Conservation (phyloP, 2,329 filamentous ascomycete genomes). For the Orbilia ellipsospora region DNA sequence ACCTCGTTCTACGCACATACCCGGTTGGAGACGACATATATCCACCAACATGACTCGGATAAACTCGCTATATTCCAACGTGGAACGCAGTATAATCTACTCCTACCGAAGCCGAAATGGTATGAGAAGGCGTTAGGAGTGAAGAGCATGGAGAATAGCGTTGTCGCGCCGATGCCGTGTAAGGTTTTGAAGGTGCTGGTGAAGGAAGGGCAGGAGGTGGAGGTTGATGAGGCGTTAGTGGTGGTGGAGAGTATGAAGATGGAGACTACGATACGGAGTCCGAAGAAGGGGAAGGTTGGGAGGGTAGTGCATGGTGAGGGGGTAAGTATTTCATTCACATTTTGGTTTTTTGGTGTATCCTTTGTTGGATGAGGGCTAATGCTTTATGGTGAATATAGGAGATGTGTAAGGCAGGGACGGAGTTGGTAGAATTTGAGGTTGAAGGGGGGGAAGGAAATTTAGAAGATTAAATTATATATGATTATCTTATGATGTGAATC, state of each 20-base stretch:
- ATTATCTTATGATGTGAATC: too few relatives aligned
- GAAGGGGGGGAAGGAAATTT: slow-evolving; percentile 3
- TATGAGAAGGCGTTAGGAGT: slow-evolving; percentile 83
- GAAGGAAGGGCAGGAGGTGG: slow-evolving; percentile 80
- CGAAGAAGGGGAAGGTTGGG: slow-evolving; percentile 65
- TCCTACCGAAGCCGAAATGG: slow-evolving; percentile 75
- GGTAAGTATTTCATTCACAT: slow-evolving; percentile 59
- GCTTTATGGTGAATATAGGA: slow-evolving; percentile 29
- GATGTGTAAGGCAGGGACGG: slow-evolving; percentile 53
- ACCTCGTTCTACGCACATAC: slow-evolving; percentile 84
- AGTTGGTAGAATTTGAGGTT: slow-evolving; percentile 49
- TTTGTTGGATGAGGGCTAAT: slow-evolving; percentile 5
- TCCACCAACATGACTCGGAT: slow-evolving; percentile 68
- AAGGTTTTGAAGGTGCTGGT: slow-evolving; percentile 94
- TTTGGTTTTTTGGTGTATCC: not conserved
- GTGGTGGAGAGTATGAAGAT: slow-evolving; percentile 72
- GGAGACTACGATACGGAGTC: slow-evolving; percentile 69
- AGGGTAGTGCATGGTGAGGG: slow-evolving; percentile 67
- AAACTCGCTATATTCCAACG: slow-evolving; percentile 81
- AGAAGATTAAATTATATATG: too few relatives aligned
- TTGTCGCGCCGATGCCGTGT: slow-evolving; percentile 95
- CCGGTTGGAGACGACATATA: slow-evolving; percentile 80
- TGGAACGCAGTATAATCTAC: slow-evolving; percentile 70
- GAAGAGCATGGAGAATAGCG: slow-evolving; percentile 72
- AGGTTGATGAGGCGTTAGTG: slow-evolving; percentile 86